These are phyloP conservation scores for Penicillium sp. DNA, from an alignment of 2,329 filamentous ascomycete species.

Conservation along the genomic window DNA sequence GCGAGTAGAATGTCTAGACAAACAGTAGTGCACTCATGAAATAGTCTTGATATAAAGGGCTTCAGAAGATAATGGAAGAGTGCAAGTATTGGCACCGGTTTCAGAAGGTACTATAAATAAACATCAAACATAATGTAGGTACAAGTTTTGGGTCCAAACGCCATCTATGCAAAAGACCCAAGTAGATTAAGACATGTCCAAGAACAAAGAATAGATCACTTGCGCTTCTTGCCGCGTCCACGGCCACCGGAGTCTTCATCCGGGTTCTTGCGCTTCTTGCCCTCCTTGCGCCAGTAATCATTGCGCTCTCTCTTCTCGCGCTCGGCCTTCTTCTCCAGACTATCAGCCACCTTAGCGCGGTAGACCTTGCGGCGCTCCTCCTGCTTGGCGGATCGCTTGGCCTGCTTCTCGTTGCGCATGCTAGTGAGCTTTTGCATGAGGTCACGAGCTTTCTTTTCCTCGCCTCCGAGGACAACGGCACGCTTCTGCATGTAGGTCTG, in stretches of 20 bases:
- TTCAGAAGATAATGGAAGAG: no score
- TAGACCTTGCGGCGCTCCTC: constrained; percentile 80
- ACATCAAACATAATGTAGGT: constrained; percentile 6
- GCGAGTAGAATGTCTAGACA: background rate
- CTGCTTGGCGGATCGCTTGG: constrained; percentile 79
- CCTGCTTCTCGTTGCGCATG: constrained; percentile 83
- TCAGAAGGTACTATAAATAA: background rate
- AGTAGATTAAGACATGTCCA: constrained; percentile 16
- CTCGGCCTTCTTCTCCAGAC: constrained; percentile 77
- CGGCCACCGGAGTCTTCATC: constrained; percentile 51
- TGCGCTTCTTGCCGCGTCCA: constrained; percentile 47
- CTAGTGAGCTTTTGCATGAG: constrained; percentile 92
- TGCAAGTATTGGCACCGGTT: no score
- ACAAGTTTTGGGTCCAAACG: constrained; percentile 25
- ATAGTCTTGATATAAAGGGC: background rate
- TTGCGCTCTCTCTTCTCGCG: constrained; percentile 88
- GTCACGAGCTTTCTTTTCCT: constrained; percentile 84
- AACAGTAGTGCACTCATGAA: background rate
- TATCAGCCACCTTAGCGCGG: constrained; percentile 76
- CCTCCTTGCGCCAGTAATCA: constrained; percentile 90
- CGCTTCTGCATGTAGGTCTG: constrained; percentile 93
- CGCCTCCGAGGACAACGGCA: constrained; percentile 77
- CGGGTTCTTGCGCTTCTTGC: constrained; percentile 67
- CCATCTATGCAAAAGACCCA: constrained; percentile 23
- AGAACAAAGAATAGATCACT: constrained; percentile 24